phyloP scores from a whole-genome alignment of 257 asterid genomes.

The Nicotiana sylvestris region DNA sequence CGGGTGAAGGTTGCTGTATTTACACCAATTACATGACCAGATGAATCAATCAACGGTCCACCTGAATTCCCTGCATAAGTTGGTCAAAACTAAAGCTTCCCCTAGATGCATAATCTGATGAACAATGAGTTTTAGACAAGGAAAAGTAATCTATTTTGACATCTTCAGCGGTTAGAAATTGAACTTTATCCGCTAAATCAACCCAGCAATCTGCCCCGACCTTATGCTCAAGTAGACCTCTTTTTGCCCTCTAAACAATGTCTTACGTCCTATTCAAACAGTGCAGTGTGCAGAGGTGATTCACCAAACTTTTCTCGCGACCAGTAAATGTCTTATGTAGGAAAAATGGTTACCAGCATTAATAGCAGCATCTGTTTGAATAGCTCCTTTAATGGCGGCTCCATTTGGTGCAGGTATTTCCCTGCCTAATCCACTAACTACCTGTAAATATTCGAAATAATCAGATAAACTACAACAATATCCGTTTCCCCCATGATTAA shows the following conservation, averaged over 20 bases:
- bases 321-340: background rate
- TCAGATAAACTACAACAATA: background rate
- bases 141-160: too few relatives aligned
- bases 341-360: slow-evolving; percentile 58
- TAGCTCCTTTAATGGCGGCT: slow-evolving; percentile 78
- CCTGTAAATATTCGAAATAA: slow-evolving; percentile 38
- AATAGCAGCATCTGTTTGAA: slow-evolving; percentile 93
- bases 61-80: slow-evolving; percentile 74
- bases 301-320: background rate
- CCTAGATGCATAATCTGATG: background rate
- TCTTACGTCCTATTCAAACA: too few relatives aligned
- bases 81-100: slow-evolving; percentile 5
- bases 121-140: too few relatives aligned
- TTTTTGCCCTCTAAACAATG: too few relatives aligned
- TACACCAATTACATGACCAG: slow-evolving; percentile 81
- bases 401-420: slow-evolving; percentile 97
- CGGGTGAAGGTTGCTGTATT: slow-evolving; percentile 93
- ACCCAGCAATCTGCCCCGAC: too few relatives aligned
- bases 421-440: slow-evolving; percentile 84
- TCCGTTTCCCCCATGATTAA: background rate
- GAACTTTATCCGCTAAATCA: too few relatives aligned
- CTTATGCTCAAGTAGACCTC: too few relatives aligned
- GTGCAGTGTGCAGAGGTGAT: background rate
- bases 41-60: slow-evolving; percentile 74
- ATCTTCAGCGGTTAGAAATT: too few relatives aligned